Percentiles rank a stretch among this genome's conserved stretches.
Conservation (phyloP, 2,329 filamentous ascomycete genomes). For the Fusarium redolens region DNA sequence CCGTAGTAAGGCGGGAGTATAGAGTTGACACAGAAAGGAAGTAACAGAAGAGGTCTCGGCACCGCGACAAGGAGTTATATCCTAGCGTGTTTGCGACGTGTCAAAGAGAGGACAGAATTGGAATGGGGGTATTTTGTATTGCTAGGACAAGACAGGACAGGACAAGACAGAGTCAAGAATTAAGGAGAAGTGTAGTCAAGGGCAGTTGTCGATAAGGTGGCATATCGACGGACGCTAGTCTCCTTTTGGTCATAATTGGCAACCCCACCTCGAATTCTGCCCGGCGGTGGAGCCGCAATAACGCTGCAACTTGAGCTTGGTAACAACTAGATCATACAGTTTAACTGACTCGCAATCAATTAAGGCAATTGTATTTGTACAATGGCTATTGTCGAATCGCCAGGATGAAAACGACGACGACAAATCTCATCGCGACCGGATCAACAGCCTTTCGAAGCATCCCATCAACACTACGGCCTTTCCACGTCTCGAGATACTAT, state of each 20-base stretch:
- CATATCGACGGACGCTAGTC: conserved; percentile 55
- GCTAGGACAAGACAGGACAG: conserved; percentile 27
- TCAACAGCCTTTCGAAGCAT: conserved; percentile 45
- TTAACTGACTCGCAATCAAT: background rate
- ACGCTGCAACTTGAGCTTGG: conserved; percentile 6
- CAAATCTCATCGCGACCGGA: conserved; percentile 52
- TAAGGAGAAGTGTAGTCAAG: conserved; percentile 51
- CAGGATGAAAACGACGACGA: conserved; percentile 60
- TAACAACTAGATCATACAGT: background rate
- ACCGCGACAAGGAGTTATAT: conserved; percentile 10
- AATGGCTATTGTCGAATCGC: conserved; percentile 52
- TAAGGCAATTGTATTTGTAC: conserved; percentile 40
- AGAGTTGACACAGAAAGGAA: conserved; percentile 11
- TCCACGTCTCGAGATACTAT: conserved; percentile 62
- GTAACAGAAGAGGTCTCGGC: background rate
- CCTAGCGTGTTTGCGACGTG: conserved; percentile 26
- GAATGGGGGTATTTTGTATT: conserved; percentile 15
- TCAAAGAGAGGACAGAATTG: conserved; percentile 32
- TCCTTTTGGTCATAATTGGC: conserved; percentile 47
- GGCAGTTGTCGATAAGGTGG: conserved; percentile 54
- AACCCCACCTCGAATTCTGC: conserved; percentile 49
- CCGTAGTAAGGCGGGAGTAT: conserved; percentile 18
- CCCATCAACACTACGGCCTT: conserved; percentile 49
- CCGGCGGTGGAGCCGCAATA: conserved; percentile 49
- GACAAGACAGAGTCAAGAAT: conserved; percentile 40